Evolutionary conservation across 78 protist species (phyloP).

Genomic region (Blattamonas nauphoetae): DNA sequence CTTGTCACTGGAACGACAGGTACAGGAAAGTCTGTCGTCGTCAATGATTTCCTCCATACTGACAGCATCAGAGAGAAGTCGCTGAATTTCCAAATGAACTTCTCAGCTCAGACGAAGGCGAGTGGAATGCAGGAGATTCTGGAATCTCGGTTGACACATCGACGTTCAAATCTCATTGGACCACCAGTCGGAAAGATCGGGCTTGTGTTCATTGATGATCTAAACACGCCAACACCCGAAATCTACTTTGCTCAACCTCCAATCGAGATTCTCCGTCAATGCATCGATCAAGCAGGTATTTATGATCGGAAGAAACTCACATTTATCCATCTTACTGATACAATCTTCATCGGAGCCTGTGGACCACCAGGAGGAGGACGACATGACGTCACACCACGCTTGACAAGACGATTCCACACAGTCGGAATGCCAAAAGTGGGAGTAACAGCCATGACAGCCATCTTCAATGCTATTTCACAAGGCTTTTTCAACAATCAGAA

Average conservation of each 20-base stretch:
- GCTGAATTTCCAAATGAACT: neutral
- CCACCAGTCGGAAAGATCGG: conserved; percentile 41
- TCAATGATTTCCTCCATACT: neutral
- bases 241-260: conserved; percentile 72
- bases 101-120: conserved; percentile 3
- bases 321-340: conserved; percentile 39
- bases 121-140: conserved; percentile 11
- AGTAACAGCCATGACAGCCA: conserved; percentile 23
- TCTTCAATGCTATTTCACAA: conserved; percentile 42
- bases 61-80: neutral
- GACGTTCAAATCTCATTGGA: conserved; percentile 50
- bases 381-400: conserved; percentile 46
- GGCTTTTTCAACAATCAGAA: conserved; percentile 37
- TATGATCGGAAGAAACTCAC: conserved; percentile 55
- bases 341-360: conserved; percentile 44
- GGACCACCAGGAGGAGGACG: conserved; percentile 78
- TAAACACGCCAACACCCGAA: conserved; percentile 60
- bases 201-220: conserved; percentile 60
- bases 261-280: conserved; percentile 69
- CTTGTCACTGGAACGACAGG: conserved; percentile 66
- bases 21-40: conserved; percentile 57
- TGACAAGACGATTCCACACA: conserved; percentile 45
- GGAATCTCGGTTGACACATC: conserved; percentile 35
- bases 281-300: conserved; percentile 51
- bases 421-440: conserved; percentile 40